Evolutionary conservation across 2,329 filamentous ascomycete species (phyloP).

Genomic region (Didymella sp.): DNA sequence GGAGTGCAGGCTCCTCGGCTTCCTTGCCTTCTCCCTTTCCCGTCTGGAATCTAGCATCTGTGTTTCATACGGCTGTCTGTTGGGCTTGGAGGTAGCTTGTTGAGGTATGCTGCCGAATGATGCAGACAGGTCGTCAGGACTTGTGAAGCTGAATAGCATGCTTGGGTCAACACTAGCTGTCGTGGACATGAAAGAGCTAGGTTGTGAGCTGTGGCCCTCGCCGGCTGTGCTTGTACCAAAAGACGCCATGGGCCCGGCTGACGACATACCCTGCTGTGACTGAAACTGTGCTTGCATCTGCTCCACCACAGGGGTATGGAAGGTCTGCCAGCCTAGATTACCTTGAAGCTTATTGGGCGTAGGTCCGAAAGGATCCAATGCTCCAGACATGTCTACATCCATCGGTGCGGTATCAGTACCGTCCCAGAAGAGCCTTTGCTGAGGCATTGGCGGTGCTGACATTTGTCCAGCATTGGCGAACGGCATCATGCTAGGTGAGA

Average conservation of each 20-base stretch:
- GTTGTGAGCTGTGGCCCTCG: slow-evolving; percentile 30
- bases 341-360: slow-evolving; percentile 45
- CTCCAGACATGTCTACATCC: slow-evolving; percentile 45
- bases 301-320: slow-evolving; percentile 36
- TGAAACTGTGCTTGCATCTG: slow-evolving; percentile 48
- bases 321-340: slow-evolving; percentile 43
- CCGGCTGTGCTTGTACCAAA: slow-evolving; percentile 33
- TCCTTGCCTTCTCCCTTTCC: slow-evolving; percentile 44
- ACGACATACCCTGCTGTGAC: slow-evolving; percentile 38
- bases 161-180: slow-evolving; percentile 57
- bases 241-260: slow-evolving; percentile 32
- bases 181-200: slow-evolving; percentile 45
- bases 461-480: slow-evolving; percentile 60
- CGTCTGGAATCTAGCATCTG: slow-evolving; percentile 44
- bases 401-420: slow-evolving; percentile 41
- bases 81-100: slow-evolving; percentile 24
- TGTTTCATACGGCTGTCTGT: slow-evolving; percentile 51
- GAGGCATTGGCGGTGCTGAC: slow-evolving; percentile 64
- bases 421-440: slow-evolving; percentile 53
- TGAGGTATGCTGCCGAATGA: slow-evolving; percentile 41
- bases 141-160: slow-evolving; percentile 54
- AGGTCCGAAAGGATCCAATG: slow-evolving; percentile 45
- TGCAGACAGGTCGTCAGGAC: slow-evolving; percentile 32
- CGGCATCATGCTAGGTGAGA: slow-evolving; percentile 65
- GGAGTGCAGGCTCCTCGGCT: slow-evolving; percentile 46